Base-by-base conservation (phyloP, 768 basidiomycete species). In the Pilatotrama ljubarskyi region DNA sequence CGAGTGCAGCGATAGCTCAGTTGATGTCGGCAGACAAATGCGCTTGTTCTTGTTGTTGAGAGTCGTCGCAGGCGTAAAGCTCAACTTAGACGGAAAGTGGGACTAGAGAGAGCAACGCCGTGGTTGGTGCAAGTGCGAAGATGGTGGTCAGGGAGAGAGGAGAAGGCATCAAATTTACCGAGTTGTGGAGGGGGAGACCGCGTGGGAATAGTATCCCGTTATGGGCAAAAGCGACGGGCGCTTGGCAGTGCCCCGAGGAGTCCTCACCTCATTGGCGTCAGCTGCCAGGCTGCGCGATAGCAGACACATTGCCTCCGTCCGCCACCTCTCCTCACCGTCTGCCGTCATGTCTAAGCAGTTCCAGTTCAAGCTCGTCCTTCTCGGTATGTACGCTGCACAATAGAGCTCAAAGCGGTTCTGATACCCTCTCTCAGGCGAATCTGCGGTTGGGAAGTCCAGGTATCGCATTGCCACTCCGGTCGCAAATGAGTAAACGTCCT, bases 381-480 rank as follows among this genome's bases (percentile, higher is more conserved):
- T 98, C 63, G 97, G 97, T 92, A 62, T 64, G 83, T 78, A 14
- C 11, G 0, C 1, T n/a, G 2, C 26, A 37, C 20, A 24, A 4
- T 24, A 13, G 17, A 8, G 20, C 8, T 10, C 1, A 5, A 26
- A 1, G 8, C 5, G 6, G 17, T n/a, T 41, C 44, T 38, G 20
- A 24, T 55, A 46, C 25, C 63, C 24, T 44, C 58, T 48, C 41
- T 25, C 70, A 97, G 95, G 95, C 68, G 95, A 98, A 80, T 95
- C 92, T 40, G 96, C 97, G 43, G 97, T 99, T 50, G 97, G 97
- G 52, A 99, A 99, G 81, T 93, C 90, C 61, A 93, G 91, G 92
- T 92, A 75, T 58, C 55, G 49, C 22, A 56, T 40, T 20, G 36
- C 54, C 26, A 36, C 35, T 50, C 51, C 63, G 63, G 54, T 62